These are phyloP conservation scores for Populus hybrid DNA, from an alignment of 441 rosid species.

Conservation along the genomic window DNA sequence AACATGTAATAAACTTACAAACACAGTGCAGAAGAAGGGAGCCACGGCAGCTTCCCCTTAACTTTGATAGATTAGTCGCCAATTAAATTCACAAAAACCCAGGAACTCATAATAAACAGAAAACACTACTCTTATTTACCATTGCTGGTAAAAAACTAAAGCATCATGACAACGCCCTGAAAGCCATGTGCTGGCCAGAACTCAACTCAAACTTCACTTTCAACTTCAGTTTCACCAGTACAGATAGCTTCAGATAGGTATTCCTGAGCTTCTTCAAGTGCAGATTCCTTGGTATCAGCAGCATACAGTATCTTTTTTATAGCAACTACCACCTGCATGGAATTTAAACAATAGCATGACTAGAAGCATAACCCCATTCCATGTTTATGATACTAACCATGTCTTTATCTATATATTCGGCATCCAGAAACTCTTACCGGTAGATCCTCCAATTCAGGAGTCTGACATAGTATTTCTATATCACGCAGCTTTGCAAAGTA, in stretches of 20 bases:
- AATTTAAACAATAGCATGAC: not conserved
- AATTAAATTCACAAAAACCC: not conserved
- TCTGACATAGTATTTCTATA: conserved; percentile 84
- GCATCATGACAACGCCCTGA: not conserved
- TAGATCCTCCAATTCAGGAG: conserved; percentile 57
- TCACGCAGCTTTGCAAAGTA: conserved; percentile 91
- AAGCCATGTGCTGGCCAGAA: not conserved
- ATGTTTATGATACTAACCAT: not conserved
- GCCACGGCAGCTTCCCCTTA: too few species aligned
- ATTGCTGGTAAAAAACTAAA: not conserved
- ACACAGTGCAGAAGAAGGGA: too few species aligned
- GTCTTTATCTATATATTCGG: not conserved
- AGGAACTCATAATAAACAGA: not conserved
- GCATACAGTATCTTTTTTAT: conserved; percentile 88
- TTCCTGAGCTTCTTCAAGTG: conserved; percentile 82
- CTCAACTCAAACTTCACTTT: not conserved
- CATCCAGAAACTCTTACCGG: conserved; percentile 44
- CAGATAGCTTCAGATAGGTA: conserved; percentile 40
- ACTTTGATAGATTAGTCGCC: not conserved
- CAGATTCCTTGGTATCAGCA: conserved; percentile 73
- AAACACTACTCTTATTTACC: not conserved
- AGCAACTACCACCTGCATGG: conserved; percentile 67
- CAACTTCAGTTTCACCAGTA: conserved; percentile 29
- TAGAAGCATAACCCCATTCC: not conserved
- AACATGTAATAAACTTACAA: not conserved